Evolutionary conservation across 176 grass and related monocot species (phyloP).

Genomic region (Oryza meridionalis): DNA sequence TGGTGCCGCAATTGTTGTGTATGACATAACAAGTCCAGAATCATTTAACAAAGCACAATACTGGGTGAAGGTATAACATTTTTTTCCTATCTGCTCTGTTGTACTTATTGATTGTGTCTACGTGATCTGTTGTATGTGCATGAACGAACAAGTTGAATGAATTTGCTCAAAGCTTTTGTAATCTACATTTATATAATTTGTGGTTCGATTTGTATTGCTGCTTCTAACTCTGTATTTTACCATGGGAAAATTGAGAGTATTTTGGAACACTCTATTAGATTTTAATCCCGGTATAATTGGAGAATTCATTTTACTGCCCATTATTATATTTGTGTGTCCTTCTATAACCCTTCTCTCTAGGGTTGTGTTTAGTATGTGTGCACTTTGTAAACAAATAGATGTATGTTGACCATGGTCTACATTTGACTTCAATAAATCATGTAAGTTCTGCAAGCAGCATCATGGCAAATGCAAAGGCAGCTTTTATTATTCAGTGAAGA

Average conservation of each 20-base stretch:
- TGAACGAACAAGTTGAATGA: not conserved
- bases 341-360: not conserved
- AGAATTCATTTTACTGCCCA: not conserved
- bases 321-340: conserved; percentile 4
- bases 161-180: not conserved
- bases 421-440: conserved; percentile 8
- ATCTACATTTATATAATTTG: not conserved
- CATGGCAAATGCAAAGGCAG: conserved; percentile 13
- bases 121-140: not conserved
- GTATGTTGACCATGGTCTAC: not conserved
- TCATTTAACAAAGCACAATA: conserved; percentile 90
- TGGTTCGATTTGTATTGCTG: conserved; percentile 7
- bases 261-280: not conserved
- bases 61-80: conserved; percentile 73
- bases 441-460: not conserved
- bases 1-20: conserved; percentile 78
- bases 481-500: no score
- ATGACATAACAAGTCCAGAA: conserved; percentile 89
- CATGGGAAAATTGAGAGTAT: not conserved
- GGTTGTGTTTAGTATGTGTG: not conserved
- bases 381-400: not conserved
- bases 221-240: conserved; percentile 19
- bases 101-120: not conserved
- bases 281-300: not conserved
- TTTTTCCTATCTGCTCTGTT: not conserved